Base-by-base conservation (phyloP, 345 rosid species). In the Syzygium aromaticum region DNA sequence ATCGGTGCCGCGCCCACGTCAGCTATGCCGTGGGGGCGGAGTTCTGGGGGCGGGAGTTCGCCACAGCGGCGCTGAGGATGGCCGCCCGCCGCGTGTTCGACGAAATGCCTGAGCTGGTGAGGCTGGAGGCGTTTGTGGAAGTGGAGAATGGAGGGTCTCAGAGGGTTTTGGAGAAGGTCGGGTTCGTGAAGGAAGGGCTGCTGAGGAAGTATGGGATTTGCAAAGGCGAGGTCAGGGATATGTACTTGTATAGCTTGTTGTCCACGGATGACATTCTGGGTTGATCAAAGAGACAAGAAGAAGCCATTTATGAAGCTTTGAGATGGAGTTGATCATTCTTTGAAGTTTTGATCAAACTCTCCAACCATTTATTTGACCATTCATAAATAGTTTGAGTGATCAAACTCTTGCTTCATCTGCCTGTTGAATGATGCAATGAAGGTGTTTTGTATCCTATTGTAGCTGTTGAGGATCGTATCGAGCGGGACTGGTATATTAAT, bases 111-210 rank as follows among this genome's bases (percentile, higher is more conserved):
- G 89, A 87, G 4, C n/a, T 94, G 87, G 92, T 91, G 64, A 92
- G 98, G 91, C 14, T 95, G 25, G 91, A 94, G 78, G 98, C 97
- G 64, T 86, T 92, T 46, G 95, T 93, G 21, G 95, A 92, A 64
- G 89, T 88, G 28, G 94, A 94, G 78, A 93, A 96, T 27, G 86
- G 30, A 19, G 92, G 91, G 22, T 96, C 95, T 51, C 96, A 93
- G 51, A 93, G 92, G 87, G 94, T 95, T 11, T 54, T 93, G 80
- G 94, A 93, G 89, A 96, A 96, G 86, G 94, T 85, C 84, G 97
- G 98, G 84, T 94, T 94, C 77, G 14, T 51, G 86, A 91, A 90
- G 87, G 96, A 96, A 88, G 97, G 96, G 40, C 56, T 94, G 90
- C 87, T 95, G 27, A 92, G 96, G 90, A 93, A 93, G 84, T 93